A percentile compares a stretch with the other conserved stretches of the same genome.
phyloP scores from a whole-genome alignment of 148 eudicot species.

The Chenopodium album region DNA sequence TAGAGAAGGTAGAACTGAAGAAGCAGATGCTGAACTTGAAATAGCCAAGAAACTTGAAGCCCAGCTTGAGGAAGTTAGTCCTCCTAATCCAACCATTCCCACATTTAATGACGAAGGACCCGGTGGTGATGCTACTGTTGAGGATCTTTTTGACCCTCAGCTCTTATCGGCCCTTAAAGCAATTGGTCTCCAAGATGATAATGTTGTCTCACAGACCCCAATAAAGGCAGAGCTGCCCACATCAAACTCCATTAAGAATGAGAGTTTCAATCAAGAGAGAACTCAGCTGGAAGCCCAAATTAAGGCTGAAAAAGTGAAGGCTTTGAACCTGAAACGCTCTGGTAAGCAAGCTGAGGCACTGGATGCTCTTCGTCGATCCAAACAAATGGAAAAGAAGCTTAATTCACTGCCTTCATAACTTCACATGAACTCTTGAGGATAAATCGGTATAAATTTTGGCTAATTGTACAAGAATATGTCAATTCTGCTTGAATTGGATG shows the following conservation, averaged over 20 bases:
- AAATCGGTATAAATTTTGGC: neutral
- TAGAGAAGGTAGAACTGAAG: slow-evolving; percentile 81
- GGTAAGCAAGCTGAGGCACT: slow-evolving; percentile 93
- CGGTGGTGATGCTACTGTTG: slow-evolving; percentile 55
- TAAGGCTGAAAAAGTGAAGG: slow-evolving; percentile 78
- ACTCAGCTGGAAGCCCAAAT: slow-evolving; percentile 63
- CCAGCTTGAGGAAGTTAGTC: slow-evolving; percentile 62
- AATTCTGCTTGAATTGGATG: slow-evolving; percentile 31
- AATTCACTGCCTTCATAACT: slow-evolving; percentile 19
- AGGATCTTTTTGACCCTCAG: slow-evolving; percentile 90
- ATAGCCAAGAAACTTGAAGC: slow-evolving; percentile 78
- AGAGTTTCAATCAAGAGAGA: slow-evolving; percentile 42
- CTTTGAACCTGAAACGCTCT: slow-evolving; percentile 68
- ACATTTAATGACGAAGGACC: slow-evolving; percentile 32
- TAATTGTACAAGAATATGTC: neutral
- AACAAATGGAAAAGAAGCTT: slow-evolving; percentile 51
- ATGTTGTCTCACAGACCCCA: slow-evolving; percentile 22
- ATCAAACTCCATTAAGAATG: slow-evolving; percentile 31
- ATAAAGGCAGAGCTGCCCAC: slow-evolving; percentile 35
- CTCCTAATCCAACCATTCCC: slow-evolving; percentile 31
- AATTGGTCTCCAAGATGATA: slow-evolving; percentile 57
- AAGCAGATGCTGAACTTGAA: slow-evolving; percentile 83
- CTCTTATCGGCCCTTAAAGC: slow-evolving; percentile 77
- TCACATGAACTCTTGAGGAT: neutral
- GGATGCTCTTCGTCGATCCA: slow-evolving; percentile 70